A percentile compares a stretch with the other conserved stretches of the same genome.
These are phyloP conservation scores for Dictyostelium intermedium DNA, from an alignment of 78 protist genomes.

Conservation along the genomic window DNA sequence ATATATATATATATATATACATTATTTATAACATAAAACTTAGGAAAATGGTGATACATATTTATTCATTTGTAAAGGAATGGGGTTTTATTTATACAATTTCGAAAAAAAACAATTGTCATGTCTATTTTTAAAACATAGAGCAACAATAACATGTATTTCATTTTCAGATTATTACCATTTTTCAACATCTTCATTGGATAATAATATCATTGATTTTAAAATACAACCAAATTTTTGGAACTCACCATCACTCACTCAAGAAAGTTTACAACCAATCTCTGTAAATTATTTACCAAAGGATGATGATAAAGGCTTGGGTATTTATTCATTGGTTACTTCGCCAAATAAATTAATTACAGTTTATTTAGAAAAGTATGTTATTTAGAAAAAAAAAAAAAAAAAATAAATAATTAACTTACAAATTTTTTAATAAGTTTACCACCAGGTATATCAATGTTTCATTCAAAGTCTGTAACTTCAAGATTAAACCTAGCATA, in stretches of 20 bases:
- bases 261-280: background rate
- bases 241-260: background rate
- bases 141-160: background rate
- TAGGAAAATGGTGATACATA: background rate
- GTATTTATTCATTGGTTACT: background rate
- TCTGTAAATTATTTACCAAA: background rate
- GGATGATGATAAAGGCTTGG: background rate
- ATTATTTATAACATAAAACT: too few species aligned
- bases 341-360: conserved; percentile 9
- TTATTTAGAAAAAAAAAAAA: background rate
- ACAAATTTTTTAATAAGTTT: background rate
- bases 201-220: background rate
- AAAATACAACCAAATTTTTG: background rate
- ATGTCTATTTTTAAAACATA: background rate
- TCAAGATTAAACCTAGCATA: background rate
- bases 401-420: background rate
- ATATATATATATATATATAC: too few species aligned
- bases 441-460: background rate
- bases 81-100: conserved; percentile 20
- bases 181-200: conserved; percentile 17
- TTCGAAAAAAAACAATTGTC: background rate
- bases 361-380: conserved; percentile 12
- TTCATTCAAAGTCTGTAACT: background rate
- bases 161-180: conserved; percentile 9
- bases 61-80: conserved; percentile 2